phyloP scores from a whole-genome alignment of 2,329 filamentous ascomycete species.

The Alternaria sp. region DNA sequence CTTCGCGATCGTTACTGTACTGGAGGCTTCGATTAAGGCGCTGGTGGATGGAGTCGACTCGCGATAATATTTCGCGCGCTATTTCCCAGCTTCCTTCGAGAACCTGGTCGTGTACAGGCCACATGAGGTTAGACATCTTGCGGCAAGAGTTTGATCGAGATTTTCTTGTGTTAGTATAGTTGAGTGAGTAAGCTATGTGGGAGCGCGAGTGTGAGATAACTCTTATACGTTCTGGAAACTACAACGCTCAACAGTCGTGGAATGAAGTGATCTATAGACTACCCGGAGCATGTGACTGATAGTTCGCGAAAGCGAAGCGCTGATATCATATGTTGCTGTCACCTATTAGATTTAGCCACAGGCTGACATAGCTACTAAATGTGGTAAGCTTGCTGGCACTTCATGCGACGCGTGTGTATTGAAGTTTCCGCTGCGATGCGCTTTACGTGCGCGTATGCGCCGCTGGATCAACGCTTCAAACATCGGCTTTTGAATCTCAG shows the following conservation, averaged over 20 bases:
- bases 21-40: not conserved
- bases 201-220: not conserved
- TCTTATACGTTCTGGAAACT: not conserved
- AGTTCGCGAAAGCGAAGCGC: not conserved
- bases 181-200: not conserved
- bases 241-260: not conserved
- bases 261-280: not conserved
- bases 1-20: not conserved
- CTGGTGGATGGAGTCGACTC: not conserved
- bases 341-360: not conserved
- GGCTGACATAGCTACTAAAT: not conserved
- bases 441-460: not conserved
- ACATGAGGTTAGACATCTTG: not conserved
- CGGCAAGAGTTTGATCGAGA: not conserved
- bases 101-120: not conserved
- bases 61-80: not conserved
- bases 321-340: not conserved
- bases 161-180: not conserved
- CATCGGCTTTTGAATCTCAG: conserved; percentile 46
- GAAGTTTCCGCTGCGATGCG: not conserved
- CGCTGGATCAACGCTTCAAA: not conserved
- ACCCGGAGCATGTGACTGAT: not conserved
- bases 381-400: not conserved
- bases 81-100: not conserved
- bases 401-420: not conserved